These are phyloP conservation scores for Pelargonium myrrhifolium DNA, from an alignment of 441 rosid genomes.

Conservation along the genomic window DNA sequence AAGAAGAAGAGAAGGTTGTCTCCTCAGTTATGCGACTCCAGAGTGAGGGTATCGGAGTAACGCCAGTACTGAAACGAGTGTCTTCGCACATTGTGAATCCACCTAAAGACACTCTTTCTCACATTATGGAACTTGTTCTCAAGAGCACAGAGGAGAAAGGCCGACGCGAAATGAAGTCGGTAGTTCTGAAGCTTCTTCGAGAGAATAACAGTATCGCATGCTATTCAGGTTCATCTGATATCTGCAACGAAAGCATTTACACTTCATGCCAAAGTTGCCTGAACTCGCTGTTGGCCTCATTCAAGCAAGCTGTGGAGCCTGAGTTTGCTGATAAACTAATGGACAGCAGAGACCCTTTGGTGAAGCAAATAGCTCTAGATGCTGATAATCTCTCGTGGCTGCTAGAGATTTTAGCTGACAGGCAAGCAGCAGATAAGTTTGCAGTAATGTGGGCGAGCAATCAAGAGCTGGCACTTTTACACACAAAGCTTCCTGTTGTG, in stretches of 20 bases:
- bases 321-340: conserved; percentile 26
- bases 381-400: conserved; percentile 85
- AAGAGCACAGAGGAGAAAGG: conserved; percentile 89
- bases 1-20: conserved; percentile 92
- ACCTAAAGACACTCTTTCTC: conserved; percentile 64
- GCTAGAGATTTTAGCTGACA: conserved; percentile 71
- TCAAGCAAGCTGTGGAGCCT: conserved; percentile 50
- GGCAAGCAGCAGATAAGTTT: conserved; percentile 78
- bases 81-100: conserved; percentile 46
- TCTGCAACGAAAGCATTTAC: conserved; percentile 60
- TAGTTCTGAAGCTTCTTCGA: conserved; percentile 77
- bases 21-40: conserved; percentile 62
- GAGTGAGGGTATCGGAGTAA: conserved; percentile 56
- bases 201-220: conserved; percentile 49
- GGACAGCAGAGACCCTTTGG: conserved; percentile 37
- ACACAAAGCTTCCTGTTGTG: conserved; percentile 55
- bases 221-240: conserved; percentile 39
- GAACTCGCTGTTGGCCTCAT: conserved; percentile 44
- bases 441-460: conserved; percentile 73
- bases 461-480: conserved; percentile 59
- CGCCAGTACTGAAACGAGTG: conserved; percentile 66
- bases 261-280: conserved; percentile 58
- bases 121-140: conserved; percentile 71
- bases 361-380: conserved; percentile 64
- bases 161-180: conserved; percentile 79